A percentile compares a stretch with the other conserved stretches of the same genome.
Evolutionary conservation across 139 green algal species (phyloP).

Genomic region (Eudorina sp.): DNA sequence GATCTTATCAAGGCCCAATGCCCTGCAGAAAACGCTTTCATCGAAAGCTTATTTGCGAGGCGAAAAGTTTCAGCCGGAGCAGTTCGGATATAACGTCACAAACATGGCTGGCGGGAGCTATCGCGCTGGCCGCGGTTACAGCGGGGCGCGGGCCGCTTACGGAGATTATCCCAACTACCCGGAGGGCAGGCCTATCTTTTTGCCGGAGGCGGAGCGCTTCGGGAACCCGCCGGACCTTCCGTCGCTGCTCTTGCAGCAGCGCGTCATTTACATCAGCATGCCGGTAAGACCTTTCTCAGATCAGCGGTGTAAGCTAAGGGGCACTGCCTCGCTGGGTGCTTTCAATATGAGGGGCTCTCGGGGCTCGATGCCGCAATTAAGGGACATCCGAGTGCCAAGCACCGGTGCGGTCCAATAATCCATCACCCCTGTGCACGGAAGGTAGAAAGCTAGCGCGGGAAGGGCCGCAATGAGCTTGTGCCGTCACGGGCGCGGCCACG

Average conservation of each 20-base stretch:
- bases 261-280: slow-evolving; percentile 92
- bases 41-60: slow-evolving; percentile 63
- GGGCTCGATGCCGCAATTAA: too few relatives aligned
- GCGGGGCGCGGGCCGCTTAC: slow-evolving; percentile 56
- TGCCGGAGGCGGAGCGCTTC: slow-evolving; percentile 73
- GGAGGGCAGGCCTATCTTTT: slow-evolving; percentile 71
- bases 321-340: too few relatives aligned
- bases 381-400: too few relatives aligned
- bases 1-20: not conserved
- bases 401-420: too few relatives aligned
- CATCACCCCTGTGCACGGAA: too few relatives aligned
- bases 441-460: too few relatives aligned
- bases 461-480: too few relatives aligned
- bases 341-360: too few relatives aligned
- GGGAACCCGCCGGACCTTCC: slow-evolving; percentile 84
- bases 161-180: slow-evolving; percentile 71
- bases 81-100: slow-evolving; percentile 57
- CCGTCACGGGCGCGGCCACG: too few relatives aligned
- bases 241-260: slow-evolving; percentile 86
- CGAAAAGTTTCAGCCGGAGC: slow-evolving; percentile 62
- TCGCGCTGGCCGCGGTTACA: slow-evolving; percentile 44
- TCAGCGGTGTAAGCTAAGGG: not conserved
- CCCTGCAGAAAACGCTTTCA: slow-evolving; percentile 62
- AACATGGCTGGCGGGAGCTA: slow-evolving; percentile 49
- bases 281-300: slow-evolving; percentile 59